These are phyloP conservation scores for Trypanosomatidae sp. DNA, from an alignment of 208 protist genomes.

Conservation along the genomic window DNA sequence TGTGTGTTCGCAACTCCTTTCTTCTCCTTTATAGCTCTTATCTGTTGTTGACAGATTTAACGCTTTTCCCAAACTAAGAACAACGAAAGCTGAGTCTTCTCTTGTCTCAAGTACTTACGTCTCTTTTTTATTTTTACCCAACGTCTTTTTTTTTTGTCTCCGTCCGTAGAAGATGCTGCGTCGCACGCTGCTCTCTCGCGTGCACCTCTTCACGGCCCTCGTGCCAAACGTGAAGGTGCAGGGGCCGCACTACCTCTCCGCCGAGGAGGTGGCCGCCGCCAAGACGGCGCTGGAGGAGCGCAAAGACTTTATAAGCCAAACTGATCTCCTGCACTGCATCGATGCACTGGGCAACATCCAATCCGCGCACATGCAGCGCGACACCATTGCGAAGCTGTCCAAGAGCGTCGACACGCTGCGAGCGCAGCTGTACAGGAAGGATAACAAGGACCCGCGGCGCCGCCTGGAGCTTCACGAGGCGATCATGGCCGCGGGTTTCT, in stretches of 20 bases:
- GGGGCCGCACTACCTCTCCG: constrained; percentile 37
- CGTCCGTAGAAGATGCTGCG: constrained; percentile 62
- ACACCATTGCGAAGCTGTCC: constrained; percentile 36
- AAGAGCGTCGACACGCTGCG: constrained; percentile 54
- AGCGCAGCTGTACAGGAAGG: constrained; percentile 61
- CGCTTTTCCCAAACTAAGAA: not conserved
- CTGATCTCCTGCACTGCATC: constrained; percentile 38
- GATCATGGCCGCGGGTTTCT: constrained; percentile 89
- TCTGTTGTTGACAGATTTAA: too few relatives aligned
- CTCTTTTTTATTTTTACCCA: not conserved
- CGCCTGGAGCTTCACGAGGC: constrained; percentile 84
- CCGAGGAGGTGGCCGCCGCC: constrained; percentile 38
- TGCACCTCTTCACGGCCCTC: constrained; percentile 81
- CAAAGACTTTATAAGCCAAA: constrained; percentile 34
- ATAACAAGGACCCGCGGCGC: constrained; percentile 47
- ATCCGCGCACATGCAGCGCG: constrained; percentile 36
- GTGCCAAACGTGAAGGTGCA: constrained; percentile 56
- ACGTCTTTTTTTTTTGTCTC: not conserved
- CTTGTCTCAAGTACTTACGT: not conserved
- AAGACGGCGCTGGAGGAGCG: constrained; percentile 51
- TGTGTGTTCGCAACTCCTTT: too few relatives aligned
- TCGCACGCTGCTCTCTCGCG: constrained; percentile 34
- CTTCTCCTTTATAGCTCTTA: too few relatives aligned
- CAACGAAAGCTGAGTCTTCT: not conserved
- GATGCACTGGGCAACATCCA: constrained; percentile 35